Conservation (phyloP, 2,329 filamentous ascomycete species). For the Penicillium occitanis region DNA sequence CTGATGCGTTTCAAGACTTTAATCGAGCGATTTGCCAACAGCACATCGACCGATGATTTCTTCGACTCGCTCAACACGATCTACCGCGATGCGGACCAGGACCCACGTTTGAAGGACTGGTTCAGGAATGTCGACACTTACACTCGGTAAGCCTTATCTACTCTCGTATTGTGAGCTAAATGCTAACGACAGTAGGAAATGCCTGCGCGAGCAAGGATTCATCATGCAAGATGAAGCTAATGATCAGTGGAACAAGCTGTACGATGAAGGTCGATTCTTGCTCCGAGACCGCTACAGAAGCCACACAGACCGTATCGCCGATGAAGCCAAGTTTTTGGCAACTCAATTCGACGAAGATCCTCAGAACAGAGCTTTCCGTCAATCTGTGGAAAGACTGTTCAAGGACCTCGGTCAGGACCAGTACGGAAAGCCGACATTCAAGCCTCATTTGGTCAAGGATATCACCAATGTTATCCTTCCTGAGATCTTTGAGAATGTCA, state of each 20-base stretch:
- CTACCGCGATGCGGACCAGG: conserved; percentile 81
- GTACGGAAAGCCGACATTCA: conserved; percentile 82
- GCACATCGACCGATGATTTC: conserved; percentile 82
- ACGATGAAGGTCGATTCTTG: conserved; percentile 81
- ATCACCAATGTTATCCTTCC: conserved; percentile 84
- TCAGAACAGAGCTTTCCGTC: conserved; percentile 77
- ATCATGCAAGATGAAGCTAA: conserved; percentile 79
- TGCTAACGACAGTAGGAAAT: conserved; percentile 54
- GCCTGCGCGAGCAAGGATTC: conserved; percentile 85
- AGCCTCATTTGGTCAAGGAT: conserved; percentile 89
- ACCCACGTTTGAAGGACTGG: conserved; percentile 85
- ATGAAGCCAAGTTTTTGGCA: conserved; percentile 86
- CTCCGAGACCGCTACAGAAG: conserved; percentile 83
- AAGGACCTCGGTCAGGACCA: conserved; percentile 83
- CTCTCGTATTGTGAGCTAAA: not conserved
- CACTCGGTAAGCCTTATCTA: conserved; percentile 51
- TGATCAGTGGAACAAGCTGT: conserved; percentile 77
- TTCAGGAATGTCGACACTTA: conserved; percentile 77
- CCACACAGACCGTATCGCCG: conserved; percentile 81
- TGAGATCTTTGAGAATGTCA: conserved; percentile 74
- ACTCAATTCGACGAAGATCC: conserved; percentile 87
- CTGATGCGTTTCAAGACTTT: conserved; percentile 65
- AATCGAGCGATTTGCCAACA: conserved; percentile 93
- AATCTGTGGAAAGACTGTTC: conserved; percentile 80
- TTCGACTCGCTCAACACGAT: conserved; percentile 81